Conservation (phyloP, 768 basidiomycete species). For the Podaxis sp. region DNA sequence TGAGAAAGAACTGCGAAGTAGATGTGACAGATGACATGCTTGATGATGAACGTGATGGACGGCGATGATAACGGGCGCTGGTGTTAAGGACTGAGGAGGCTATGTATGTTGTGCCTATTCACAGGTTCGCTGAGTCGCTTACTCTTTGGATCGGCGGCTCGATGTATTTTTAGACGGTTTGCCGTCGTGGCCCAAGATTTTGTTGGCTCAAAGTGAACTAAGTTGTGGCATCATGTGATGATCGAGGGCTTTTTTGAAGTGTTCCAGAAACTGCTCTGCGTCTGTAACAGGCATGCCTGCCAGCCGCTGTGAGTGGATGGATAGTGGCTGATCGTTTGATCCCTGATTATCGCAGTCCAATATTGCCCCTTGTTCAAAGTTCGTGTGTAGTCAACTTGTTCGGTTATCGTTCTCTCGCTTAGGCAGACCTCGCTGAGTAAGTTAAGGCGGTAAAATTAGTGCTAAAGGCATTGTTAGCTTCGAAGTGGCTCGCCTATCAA, state of each 20-base stretch:
- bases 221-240: not conserved
- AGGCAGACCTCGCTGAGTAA: too few relatives aligned
- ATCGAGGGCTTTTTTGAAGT: not conserved
- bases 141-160: not conserved
- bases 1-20: not conserved
- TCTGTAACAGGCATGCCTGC: not conserved
- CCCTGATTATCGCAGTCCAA: too few relatives aligned
- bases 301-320: not conserved
- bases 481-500: not conserved
- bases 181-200: not conserved
- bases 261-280: not conserved
- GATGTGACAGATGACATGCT: not conserved
- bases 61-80: not conserved
- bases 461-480: not conserved
- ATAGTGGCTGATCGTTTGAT: too few relatives aligned
- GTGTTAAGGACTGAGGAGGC: not conserved
- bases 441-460: too few relatives aligned
- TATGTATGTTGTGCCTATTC: not conserved
- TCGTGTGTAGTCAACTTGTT: too few relatives aligned
- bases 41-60: not conserved
- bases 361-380: too few relatives aligned
- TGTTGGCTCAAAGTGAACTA: not conserved
- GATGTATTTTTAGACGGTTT: conserved; percentile 6
- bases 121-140: not conserved
- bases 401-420: too few relatives aligned